Evolutionary conservation across 2,329 filamentous ascomycete species (phyloP).

Genomic region (Rhexocercosporidium sp.): DNA sequence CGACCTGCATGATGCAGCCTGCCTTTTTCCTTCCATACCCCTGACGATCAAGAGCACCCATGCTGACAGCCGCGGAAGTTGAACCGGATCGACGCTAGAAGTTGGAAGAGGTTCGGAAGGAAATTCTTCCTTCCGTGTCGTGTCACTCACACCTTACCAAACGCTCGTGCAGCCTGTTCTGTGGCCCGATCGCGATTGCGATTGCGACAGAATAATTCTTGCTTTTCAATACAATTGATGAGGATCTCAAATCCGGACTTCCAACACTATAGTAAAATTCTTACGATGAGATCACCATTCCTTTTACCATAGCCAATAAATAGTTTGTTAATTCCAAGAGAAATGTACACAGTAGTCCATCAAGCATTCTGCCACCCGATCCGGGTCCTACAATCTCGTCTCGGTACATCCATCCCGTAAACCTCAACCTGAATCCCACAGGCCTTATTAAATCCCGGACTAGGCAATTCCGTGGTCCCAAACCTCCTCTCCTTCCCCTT

Average conservation of each 20-base stretch:
- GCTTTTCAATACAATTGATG: background rate
- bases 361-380: background rate
- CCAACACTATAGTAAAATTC: too few species aligned
- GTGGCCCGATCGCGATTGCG: background rate
- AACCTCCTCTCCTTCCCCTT: background rate
- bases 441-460: background rate
- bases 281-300: background rate
- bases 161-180: constrained; percentile 8
- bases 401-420: background rate
- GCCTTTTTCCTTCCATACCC: background rate
- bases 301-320: background rate
- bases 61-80: constrained; percentile 18
- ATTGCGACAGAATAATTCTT: background rate
- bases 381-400: background rate
- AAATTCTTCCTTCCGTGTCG: background rate
- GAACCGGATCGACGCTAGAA: constrained; percentile 16
- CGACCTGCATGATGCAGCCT: background rate
- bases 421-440: background rate
- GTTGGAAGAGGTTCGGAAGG: background rate
- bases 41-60: constrained; percentile 14
- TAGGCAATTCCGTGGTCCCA: constrained; percentile 7
- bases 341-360: too few species aligned
- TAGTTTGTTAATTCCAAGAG: too few species aligned
- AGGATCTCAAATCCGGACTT: too few species aligned
- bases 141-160: background rate